Evolutionary conservation across 176 grass and related monocot genomes (phyloP).

Genomic region (Dactylis glomerata): DNA sequence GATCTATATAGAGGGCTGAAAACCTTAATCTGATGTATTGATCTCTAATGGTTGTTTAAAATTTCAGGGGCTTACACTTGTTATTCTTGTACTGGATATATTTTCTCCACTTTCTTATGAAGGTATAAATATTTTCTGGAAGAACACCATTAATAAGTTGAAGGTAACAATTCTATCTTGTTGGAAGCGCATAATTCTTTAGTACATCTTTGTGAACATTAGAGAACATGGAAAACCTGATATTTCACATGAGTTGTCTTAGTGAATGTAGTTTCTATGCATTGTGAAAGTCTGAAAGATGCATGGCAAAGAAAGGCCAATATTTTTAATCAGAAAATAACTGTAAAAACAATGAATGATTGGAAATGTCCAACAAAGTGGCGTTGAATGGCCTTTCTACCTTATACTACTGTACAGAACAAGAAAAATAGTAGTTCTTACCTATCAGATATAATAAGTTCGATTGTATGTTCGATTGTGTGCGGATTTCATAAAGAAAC

Average conservation of each 20-base stretch:
- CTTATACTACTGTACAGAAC: background rate
- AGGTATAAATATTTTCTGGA: constrained; percentile 72
- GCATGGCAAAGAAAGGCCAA: background rate
- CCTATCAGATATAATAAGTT: constrained; percentile 4
- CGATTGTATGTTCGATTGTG: background rate
- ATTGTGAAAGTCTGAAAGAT: background rate
- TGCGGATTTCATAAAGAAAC: background rate
- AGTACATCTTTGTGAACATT: background rate
- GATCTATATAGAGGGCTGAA: background rate
- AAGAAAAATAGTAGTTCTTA: background rate
- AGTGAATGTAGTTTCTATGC: constrained; percentile 6
- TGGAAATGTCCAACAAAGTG: background rate
- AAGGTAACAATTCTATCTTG: constrained; percentile 43
- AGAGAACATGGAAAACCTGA: background rate
- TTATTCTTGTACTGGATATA: constrained; percentile 67
- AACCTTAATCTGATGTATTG: constrained; percentile 19
- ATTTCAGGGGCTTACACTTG: constrained; percentile 73
- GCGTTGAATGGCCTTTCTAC: background rate
- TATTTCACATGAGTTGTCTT: background rate
- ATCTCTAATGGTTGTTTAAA: constrained; percentile 13
- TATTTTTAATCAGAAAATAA: constrained; percentile 13
- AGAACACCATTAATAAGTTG: constrained; percentile 68
- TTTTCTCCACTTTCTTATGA: constrained; percentile 91
- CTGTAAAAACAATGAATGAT: background rate
- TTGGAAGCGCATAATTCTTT: background rate